Percentiles rank a stretch among this genome's conserved stretches.
phyloP scores from a whole-genome alignment of 192 early-diverging fungal species.

The Podila epigama region DNA sequence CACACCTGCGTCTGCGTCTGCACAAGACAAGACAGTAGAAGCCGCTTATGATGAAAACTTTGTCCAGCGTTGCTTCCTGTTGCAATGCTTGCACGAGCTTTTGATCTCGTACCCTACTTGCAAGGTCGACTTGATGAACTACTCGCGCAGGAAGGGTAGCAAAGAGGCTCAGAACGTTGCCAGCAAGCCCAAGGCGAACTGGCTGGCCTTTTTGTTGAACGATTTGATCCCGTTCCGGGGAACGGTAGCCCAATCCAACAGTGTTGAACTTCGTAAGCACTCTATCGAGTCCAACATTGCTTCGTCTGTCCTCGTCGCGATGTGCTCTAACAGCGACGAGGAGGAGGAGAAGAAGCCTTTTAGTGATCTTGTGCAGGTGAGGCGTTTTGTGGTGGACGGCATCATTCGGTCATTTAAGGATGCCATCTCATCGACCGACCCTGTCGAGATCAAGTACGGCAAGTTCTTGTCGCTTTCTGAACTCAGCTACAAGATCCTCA shows the following conservation, averaged over 20 bases:
- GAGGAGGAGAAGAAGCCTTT: slow-evolving; percentile 62
- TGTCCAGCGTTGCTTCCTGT: slow-evolving; percentile 69
- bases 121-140: slow-evolving; percentile 74
- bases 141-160: slow-evolving; percentile 53
- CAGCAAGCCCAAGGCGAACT: slow-evolving; percentile 49
- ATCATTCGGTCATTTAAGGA: slow-evolving; percentile 71
- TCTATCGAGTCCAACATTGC: slow-evolving; percentile 74
- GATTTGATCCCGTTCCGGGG: slow-evolving; percentile 70
- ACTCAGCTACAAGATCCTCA: slow-evolving; percentile 71
- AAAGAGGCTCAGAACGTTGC: slow-evolving; percentile 53
- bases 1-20: not conserved
- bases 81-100: slow-evolving; percentile 89
- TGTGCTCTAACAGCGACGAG: slow-evolving; percentile 56
- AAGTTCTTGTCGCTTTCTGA: slow-evolving; percentile 74
- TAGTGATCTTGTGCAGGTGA: slow-evolving; percentile 63
- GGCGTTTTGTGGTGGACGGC: slow-evolving; percentile 74
- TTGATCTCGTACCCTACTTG: slow-evolving; percentile 85
- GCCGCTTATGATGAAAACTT: slow-evolving; percentile 19
- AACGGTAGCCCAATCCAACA: slow-evolving; percentile 48
- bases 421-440: slow-evolving; percentile 56
- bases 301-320: slow-evolving; percentile 66
- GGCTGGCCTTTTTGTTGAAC: slow-evolving; percentile 69
- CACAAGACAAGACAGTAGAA: not conserved
- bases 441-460: slow-evolving; percentile 66
- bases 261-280: slow-evolving; percentile 60